Evolutionary conservation across 2,329 filamentous ascomycete genomes (phyloP).

Genomic region (Sclerotinia glacialis): DNA sequence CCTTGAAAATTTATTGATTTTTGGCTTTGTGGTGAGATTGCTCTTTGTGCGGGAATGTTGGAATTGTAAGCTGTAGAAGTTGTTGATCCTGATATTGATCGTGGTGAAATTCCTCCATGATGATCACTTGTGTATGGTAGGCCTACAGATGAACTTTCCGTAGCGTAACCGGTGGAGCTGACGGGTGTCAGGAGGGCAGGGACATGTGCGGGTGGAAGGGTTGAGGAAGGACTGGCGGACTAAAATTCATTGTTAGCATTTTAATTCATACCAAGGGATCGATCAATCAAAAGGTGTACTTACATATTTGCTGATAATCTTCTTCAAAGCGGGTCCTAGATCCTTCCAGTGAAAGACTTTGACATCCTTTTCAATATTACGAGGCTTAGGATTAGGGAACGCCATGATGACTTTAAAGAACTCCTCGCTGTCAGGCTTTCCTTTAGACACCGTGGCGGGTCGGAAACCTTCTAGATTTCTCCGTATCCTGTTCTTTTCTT

Average conservation of each 20-base stretch:
- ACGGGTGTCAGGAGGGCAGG: slow-evolving; percentile 38
- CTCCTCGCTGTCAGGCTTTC: slow-evolving; percentile 86
- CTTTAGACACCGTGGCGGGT: slow-evolving; percentile 89
- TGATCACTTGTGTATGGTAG: slow-evolving; percentile 36
- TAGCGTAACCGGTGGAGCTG: slow-evolving; percentile 38
- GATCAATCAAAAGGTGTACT: slow-evolving; percentile 23
- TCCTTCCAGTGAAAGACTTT: slow-evolving; percentile 99
- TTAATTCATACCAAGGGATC: background rate
- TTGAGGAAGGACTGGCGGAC: slow-evolving; percentile 40
- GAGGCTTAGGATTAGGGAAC: slow-evolving; percentile 89
- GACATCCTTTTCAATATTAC: slow-evolving; percentile 98
- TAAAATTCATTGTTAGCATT: slow-evolving; percentile 26
- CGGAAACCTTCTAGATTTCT: slow-evolving; percentile 94
- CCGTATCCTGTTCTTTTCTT: slow-evolving; percentile 97
- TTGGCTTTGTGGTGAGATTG: slow-evolving; percentile 35
- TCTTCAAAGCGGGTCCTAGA: slow-evolving; percentile 81
- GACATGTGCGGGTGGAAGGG: slow-evolving; percentile 31
- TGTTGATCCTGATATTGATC: slow-evolving; percentile 37
- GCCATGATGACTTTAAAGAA: slow-evolving; percentile 99
- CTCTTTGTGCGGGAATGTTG: slow-evolving; percentile 31
- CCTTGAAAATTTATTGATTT: slow-evolving; percentile 32
- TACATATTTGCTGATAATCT: slow-evolving; percentile 94
- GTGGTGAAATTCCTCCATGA: slow-evolving; percentile 37
- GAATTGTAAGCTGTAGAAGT: slow-evolving; percentile 33
- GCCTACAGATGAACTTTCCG: slow-evolving; percentile 34